Conservation (phyloP, 208 protist species). For the Novymonas esmeraldas region DNA sequence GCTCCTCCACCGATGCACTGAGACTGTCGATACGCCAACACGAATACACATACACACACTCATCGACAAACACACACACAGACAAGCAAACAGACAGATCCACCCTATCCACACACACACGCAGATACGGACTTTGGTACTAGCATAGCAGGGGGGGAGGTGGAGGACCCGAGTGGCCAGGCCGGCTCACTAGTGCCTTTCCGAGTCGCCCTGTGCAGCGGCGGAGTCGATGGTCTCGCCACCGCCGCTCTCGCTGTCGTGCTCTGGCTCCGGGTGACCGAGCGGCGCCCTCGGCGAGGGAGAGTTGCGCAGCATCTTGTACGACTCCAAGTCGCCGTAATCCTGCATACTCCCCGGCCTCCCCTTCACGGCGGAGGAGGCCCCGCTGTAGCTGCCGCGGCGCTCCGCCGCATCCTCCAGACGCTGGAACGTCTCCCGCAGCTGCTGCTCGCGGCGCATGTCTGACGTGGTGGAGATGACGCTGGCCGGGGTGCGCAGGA, state of each 20-base stretch:
- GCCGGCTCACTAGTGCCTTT: neutral
- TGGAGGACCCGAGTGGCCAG: no score
- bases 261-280: neutral
- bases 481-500: conserved; percentile 8
- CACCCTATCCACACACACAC: no score
- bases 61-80: no score
- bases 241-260: neutral
- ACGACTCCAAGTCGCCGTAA: neutral
- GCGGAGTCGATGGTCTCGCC: conserved; percentile 3
- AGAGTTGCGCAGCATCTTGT: neutral
- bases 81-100: no score
- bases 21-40: no score
- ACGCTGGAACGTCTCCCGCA: conserved; percentile 22
- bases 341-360: neutral
- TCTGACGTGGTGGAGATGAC: conserved; percentile 9
- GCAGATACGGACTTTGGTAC: no score
- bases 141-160: no score
- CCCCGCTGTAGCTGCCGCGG: neutral
- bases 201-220: conserved; percentile 1
- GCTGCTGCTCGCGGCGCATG: conserved; percentile 15
- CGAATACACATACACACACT: no score
- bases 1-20: no score
- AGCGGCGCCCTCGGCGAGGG: neutral
- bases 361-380: neutral
- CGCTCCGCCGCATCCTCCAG: conserved; percentile 2